Evolutionary conservation across 192 early-diverging fungal genomes (phyloP).

Genomic region (Paraglomus occultum): DNA sequence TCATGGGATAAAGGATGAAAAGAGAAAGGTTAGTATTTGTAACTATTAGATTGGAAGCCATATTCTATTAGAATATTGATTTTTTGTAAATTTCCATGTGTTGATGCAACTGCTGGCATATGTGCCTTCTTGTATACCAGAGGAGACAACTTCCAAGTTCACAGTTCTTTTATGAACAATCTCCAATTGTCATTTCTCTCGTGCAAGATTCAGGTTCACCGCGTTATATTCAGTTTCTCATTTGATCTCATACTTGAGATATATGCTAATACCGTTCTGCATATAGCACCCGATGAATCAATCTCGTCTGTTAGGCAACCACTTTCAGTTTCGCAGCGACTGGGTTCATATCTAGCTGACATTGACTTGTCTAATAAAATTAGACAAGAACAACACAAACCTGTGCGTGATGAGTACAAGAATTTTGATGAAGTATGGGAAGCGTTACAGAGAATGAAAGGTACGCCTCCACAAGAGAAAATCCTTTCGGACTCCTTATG

Average conservation of each 20-base stretch:
- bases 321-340: conserved; percentile 24
- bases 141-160: conserved; percentile 28
- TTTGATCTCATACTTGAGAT: neutral
- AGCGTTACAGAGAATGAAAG: conserved; percentile 28
- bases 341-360: conserved; percentile 20
- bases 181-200: conserved; percentile 24
- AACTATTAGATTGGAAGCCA: neutral
- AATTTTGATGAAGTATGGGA: conserved; percentile 33
- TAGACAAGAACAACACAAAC: conserved; percentile 10
- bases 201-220: conserved; percentile 23
- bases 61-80: no score
- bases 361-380: conserved; percentile 7
- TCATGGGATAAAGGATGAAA: conserved; percentile 31
- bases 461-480: neutral
- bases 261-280: neutral
- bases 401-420: conserved; percentile 16
- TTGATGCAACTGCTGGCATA: neutral
- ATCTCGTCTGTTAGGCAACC: neutral
- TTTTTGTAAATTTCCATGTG: neutral
- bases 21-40: conserved; percentile 16
- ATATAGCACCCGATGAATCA: neutral
- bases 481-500: neutral
- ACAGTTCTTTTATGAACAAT: conserved; percentile 20
- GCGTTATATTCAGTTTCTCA: neutral
- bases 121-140: neutral